Percentiles rank a stretch among this genome's conserved stretches.
These are phyloP conservation scores for Endocladia muricata DNA, from an alignment of 31 red algal species.

Conservation along the genomic window DNA sequence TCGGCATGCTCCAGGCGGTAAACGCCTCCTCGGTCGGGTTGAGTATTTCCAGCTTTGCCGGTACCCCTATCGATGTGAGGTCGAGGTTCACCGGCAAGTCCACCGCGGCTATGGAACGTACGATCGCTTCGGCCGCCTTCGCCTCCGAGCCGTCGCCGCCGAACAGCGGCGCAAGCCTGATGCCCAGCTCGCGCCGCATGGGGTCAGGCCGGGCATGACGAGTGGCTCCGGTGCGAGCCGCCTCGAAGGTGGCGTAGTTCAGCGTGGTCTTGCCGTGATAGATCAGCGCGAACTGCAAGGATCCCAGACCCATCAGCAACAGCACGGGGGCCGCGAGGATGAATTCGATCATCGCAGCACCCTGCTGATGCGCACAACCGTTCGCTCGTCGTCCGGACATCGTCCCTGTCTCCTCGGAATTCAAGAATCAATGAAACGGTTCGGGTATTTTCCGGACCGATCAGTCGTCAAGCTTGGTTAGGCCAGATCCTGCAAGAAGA, in stretches of 20 bases:
- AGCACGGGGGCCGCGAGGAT: background rate
- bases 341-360: background rate
- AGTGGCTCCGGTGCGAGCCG: background rate
- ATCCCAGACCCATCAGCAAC: background rate
- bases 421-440: too few species aligned
- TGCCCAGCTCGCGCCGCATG: background rate
- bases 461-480: too few species aligned
- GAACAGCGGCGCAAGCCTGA: background rate
- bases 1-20: background rate
- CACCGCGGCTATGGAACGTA: background rate
- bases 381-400: too few species aligned
- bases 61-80: background rate
- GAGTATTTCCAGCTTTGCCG: background rate
- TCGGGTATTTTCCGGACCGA: too few species aligned
- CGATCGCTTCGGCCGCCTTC: background rate
- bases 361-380: too few species aligned
- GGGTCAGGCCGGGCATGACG: background rate
- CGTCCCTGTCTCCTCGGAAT: too few species aligned
- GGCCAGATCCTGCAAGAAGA: too few species aligned
- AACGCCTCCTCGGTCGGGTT: background rate
- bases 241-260: background rate
- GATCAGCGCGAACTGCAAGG: background rate
- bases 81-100: too few species aligned
- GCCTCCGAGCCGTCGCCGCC: background rate
- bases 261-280: background rate